Conservation (phyloP, 2,329 filamentous ascomycete genomes). For the Sclerotinia minor region DNA sequence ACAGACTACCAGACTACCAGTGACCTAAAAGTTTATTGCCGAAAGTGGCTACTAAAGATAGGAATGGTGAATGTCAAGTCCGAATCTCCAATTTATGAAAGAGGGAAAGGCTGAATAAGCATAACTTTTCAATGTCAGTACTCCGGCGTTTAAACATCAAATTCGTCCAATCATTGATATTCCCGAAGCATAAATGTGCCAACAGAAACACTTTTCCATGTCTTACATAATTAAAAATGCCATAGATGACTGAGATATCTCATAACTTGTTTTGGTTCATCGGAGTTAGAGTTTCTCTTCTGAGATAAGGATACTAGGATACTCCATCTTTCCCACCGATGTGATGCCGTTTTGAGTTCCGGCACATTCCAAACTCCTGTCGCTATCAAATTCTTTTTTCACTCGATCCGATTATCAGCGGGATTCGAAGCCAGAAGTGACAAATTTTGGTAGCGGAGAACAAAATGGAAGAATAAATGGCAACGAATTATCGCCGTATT, state of each 20-base stretch:
- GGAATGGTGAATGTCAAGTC: not conserved
- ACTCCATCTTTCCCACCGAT: not conserved
- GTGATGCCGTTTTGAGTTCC: slow-evolving; percentile 13
- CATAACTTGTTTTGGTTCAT: not conserved
- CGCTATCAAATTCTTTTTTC: slow-evolving; percentile 11
- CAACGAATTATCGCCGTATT: not conserved
- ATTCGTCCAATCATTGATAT: not conserved
- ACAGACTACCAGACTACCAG: not conserved
- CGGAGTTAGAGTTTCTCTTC: slow-evolving; percentile 7
- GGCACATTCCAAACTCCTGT: slow-evolving; percentile 1
- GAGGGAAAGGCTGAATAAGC: slow-evolving; percentile 4
- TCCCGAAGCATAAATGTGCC: not conserved
- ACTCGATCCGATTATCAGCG: not conserved
- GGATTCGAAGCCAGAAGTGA: not conserved
- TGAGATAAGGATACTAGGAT: not conserved
- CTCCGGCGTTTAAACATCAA: not conserved
- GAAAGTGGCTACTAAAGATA: not conserved
- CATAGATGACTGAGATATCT: not conserved
- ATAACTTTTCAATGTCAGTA: not conserved
- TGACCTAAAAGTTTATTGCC: not conserved
- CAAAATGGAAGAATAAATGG: not conserved
- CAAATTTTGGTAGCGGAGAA: not conserved
- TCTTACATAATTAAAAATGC: not conserved
- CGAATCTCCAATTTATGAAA: slow-evolving; percentile 4
- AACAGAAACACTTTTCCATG: not conserved